phyloP scores from a whole-genome alignment of 2,329 filamentous ascomycete species.

The Daldinia eschscholtzii region DNA sequence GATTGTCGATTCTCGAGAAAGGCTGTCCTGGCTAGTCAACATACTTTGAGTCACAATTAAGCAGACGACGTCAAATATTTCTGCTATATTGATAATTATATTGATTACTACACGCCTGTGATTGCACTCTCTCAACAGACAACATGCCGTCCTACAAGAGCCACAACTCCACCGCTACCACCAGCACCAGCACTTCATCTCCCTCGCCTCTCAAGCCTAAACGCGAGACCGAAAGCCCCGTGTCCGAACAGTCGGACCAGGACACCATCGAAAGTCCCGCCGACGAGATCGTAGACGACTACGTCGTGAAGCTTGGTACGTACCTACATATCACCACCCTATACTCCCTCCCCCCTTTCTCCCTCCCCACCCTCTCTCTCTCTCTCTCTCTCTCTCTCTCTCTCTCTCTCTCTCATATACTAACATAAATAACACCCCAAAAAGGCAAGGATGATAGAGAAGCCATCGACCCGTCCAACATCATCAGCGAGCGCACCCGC shows the following conservation, averaged over 20 bases:
- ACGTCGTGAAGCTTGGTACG: conserved; percentile 51
- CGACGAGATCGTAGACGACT: conserved; percentile 46
- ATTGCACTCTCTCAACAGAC: neutral
- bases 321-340: neutral
- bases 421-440: neutral
- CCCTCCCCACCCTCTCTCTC: neutral
- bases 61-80: too few species aligned
- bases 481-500: conserved; percentile 54
- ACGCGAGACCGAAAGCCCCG: conserved; percentile 48
- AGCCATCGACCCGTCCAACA: conserved; percentile 55
- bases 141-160: conserved; percentile 43
- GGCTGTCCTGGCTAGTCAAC: neutral
- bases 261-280: conserved; percentile 44
- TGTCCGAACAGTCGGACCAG: conserved; percentile 29
- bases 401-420: too few species aligned
- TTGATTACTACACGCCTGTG: neutral
- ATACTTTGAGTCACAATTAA: neutral
- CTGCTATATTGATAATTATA: too few species aligned
- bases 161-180: conserved; percentile 39
- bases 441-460: conserved; percentile 55
- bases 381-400: too few species aligned
- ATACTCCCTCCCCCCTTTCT: neutral
- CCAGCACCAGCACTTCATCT: conserved; percentile 49
- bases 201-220: conserved; percentile 50
- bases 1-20: neutral